Evolutionary conservation across 2,329 filamentous ascomycete genomes (phyloP), one percentile per base, ranked within the genome.

Genomic region (Talaromyces sp.): DNA sequence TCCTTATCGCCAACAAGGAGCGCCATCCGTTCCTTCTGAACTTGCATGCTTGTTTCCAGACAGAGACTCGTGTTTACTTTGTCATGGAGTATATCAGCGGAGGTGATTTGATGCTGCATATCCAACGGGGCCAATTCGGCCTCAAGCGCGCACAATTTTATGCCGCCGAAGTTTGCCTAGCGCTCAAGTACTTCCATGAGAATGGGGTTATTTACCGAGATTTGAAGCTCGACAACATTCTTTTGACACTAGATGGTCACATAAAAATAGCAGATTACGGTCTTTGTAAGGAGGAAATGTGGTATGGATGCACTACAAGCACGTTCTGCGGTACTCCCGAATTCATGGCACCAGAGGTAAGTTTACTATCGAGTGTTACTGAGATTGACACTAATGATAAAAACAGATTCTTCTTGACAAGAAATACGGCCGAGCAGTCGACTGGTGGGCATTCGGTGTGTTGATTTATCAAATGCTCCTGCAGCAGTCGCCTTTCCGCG

Each of bases 391-490:
- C 65, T 68, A 67, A 80, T 12, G 10, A 65, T 28, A 4, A 40
- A 52, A 27, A 18, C 65, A 96, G 89, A 99, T 99, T 78, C 81
- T 99, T 40, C 83, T 98, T 61, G 95, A 99, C 76, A 99, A 99
- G 83, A 98, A 97, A 74, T 99, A 99, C 71, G 94, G 93, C 53
- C 89, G 95, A 62, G 92, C 95, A 16, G 95, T 99, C 51, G 95
- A 99, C 76, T 99, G 95, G 95, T 99, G 95, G 95, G 96, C 96
- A 6, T 99, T 99, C 77, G 95, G 95, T 75, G 95, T 99, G 34
- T 81, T 99, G 69, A 99, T 99, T 71, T 99, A 99, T 81, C 95
- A 99, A 77, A 99, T 99, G 96, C 89, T 99, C 61, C 86, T 99
- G 56, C 96, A 99, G 74, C 96, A 99, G 76, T 98, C 94, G 33